Conservation (phyloP, 2,329 filamentous ascomycete species). For the Trichoderma simmonsii region DNA sequence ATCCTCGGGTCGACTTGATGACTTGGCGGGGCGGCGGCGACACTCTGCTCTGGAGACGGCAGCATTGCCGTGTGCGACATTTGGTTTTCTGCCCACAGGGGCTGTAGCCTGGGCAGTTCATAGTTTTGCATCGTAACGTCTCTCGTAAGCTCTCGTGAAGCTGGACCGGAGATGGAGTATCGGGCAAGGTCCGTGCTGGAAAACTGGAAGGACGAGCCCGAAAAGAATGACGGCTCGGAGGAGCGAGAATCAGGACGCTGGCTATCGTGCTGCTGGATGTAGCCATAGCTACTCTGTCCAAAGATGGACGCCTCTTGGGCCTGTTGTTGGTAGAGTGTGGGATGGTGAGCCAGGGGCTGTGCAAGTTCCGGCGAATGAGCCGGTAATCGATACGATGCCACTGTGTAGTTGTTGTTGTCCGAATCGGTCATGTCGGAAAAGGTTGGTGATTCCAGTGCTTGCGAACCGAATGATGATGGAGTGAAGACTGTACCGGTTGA, state of each 20-base stretch:
- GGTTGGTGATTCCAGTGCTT: not conserved
- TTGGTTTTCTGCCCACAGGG: not conserved
- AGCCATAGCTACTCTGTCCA: not conserved
- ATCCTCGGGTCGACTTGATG: not conserved
- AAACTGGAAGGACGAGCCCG: not conserved
- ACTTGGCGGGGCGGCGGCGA: not conserved
- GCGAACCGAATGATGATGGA: not conserved
- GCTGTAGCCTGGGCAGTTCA: not conserved
- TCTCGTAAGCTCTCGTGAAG: not conserved
- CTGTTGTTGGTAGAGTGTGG: not conserved
- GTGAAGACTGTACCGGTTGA: not conserved
- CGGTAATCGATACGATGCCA: not conserved
- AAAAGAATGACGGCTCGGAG: not conserved
- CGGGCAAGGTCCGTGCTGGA: not conserved
- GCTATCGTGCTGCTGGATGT: not conserved
- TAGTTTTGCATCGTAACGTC: not conserved
- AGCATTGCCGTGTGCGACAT: not conserved
- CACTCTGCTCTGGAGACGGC: not conserved
- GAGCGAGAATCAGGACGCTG: not conserved
- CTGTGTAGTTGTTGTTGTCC: not conserved
- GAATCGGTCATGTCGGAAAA: constrained; percentile 1
- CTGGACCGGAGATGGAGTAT: not conserved
- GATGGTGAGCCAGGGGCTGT: not conserved
- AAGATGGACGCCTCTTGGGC: not conserved
- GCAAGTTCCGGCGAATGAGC: not conserved